phyloP scores from a whole-genome alignment of 148 eudicot species.

The Cornus florida region DNA sequence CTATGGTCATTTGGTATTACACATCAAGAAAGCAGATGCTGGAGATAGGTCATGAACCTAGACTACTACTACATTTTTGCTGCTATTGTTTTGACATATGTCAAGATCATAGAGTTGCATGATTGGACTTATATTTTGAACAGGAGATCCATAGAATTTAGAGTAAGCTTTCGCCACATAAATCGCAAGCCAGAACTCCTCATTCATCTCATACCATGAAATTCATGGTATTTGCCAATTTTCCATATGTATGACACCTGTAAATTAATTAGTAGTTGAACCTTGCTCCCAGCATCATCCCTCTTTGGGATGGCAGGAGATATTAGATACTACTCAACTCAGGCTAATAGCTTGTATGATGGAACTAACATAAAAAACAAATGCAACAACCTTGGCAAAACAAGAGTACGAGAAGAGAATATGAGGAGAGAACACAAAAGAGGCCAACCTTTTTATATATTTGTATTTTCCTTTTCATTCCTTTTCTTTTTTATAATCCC shows the following conservation, averaged over 20 bases:
- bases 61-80: neutral
- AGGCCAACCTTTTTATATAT: too few relatives aligned
- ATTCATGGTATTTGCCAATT: neutral
- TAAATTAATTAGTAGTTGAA: too few relatives aligned
- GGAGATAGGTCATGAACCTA: neutral
- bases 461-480: too few relatives aligned
- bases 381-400: too few relatives aligned
- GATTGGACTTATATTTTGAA: neutral
- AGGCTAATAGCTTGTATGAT: too few relatives aligned
- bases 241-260: neutral
- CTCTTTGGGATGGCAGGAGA: too few relatives aligned
- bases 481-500: too few relatives aligned
- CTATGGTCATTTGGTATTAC: neutral
- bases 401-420: too few relatives aligned
- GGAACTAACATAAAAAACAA: too few relatives aligned
- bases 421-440: too few relatives aligned
- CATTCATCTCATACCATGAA: neutral
- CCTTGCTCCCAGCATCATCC: too few relatives aligned
- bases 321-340: too few relatives aligned
- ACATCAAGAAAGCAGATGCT: neutral
- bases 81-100: neutral
- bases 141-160: neutral
- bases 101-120: neutral
- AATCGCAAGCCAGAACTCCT: neutral
- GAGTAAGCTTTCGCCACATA: neutral